Conservation (phyloP, 2,329 filamentous ascomycete genomes). For the Aspergillus aculeatus region DNA sequence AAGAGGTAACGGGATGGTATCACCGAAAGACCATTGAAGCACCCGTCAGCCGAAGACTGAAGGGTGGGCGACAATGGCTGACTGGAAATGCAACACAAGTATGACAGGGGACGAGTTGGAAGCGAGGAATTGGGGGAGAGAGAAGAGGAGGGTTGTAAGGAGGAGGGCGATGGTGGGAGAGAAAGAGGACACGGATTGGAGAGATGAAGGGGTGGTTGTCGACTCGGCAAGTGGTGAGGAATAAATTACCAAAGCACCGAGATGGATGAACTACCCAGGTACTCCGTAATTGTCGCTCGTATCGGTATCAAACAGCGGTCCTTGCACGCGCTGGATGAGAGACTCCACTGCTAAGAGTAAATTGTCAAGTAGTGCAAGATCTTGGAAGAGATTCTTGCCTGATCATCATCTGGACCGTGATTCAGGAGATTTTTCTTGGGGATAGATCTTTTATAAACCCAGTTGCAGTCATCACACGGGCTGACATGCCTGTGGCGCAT, state of each 20-base stretch:
- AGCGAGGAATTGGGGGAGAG: background rate
- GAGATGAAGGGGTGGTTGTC: conserved; percentile 12
- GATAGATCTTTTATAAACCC: background rate
- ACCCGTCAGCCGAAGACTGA: conserved; percentile 11
- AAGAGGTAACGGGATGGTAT: conserved; percentile 9
- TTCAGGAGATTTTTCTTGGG: background rate
- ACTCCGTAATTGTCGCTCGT: background rate
- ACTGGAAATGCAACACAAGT: background rate
- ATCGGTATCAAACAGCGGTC: conserved; percentile 2
- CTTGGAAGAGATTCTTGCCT: background rate
- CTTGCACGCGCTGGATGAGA: background rate
- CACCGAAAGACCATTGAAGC: conserved; percentile 22
- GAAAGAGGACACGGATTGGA: conserved; percentile 21
- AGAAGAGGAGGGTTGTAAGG: conserved; percentile 4
- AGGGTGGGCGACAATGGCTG: conserved; percentile 9
- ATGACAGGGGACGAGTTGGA: background rate
- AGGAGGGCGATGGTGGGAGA: background rate
- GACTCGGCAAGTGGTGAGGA: conserved; percentile 9
- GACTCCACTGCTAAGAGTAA: background rate
- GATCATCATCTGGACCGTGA: background rate
- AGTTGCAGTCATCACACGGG: background rate
- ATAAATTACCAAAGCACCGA: conserved; percentile 9
- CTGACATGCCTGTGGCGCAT: conserved; percentile 5
- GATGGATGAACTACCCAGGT: background rate
- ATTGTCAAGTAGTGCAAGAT: background rate